phyloP scores from a whole-genome alignment of 1,139 yeast genomes.

The Debaryomycetaceae sp. region DNA sequence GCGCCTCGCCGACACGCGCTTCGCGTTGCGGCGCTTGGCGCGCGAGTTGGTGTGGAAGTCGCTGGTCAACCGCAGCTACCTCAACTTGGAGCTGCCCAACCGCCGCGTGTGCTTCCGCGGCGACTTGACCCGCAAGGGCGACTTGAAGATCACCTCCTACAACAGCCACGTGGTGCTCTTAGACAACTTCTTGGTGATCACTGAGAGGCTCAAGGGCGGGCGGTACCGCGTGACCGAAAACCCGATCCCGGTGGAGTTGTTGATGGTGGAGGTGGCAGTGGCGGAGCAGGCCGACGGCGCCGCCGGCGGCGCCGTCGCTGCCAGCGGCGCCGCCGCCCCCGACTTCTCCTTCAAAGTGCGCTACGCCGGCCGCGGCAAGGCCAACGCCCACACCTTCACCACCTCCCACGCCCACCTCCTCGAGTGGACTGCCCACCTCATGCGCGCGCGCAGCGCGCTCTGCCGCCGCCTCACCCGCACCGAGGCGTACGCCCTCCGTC shows the following conservation, averaged over 20 bases:
- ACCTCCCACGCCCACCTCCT: conserved; percentile 53
- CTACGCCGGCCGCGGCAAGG: conserved; percentile 43
- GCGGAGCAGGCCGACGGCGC: background rate
- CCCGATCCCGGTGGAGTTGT: conserved; percentile 59
- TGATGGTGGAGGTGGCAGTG: conserved; percentile 47
- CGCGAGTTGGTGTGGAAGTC: conserved; percentile 48
- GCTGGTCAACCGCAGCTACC: conserved; percentile 23
- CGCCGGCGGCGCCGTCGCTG: background rate
- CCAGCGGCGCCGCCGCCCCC: conserved; percentile 7
- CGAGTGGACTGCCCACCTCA: conserved; percentile 56
- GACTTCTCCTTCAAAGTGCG: conserved; percentile 37
- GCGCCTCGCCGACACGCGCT: conserved; percentile 50
- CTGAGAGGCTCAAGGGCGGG: conserved; percentile 43
- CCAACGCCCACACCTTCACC: conserved; percentile 49
- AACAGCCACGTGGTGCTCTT: conserved; percentile 55
- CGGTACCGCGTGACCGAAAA: conserved; percentile 49
- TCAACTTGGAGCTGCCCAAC: conserved; percentile 52
- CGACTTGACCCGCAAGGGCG: conserved; percentile 58
- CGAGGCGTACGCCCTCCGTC: conserved; percentile 53
- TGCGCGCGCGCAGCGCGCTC: conserved; percentile 51
- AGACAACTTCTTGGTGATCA: conserved; percentile 68
- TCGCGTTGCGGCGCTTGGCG: conserved; percentile 43
- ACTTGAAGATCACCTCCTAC: conserved; percentile 49
- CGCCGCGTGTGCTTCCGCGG: conserved; percentile 61
- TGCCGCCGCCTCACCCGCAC: conserved; percentile 39